phyloP scores from a whole-genome alignment of 75 land plant species.

The Sequoiadendron giganteum region DNA sequence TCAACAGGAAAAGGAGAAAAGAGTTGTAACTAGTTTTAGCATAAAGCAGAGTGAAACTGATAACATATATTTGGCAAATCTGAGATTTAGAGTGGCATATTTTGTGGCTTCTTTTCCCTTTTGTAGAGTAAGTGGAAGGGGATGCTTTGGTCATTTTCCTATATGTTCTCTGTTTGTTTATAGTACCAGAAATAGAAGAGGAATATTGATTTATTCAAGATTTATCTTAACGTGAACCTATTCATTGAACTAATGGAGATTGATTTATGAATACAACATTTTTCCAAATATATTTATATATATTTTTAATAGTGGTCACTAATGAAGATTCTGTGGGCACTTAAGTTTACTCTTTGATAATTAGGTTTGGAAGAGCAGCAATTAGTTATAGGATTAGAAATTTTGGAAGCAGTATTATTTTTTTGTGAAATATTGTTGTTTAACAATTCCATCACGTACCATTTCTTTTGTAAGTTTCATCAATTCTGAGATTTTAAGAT shows the following conservation, averaged over 20 bases:
- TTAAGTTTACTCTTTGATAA: not conserved
- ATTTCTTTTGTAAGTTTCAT: not conserved
- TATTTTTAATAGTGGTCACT: not conserved
- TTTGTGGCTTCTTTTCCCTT: not conserved
- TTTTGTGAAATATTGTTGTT: not conserved
- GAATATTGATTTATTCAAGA: not conserved
- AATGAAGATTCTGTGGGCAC: not conserved
- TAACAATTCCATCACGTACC: not conserved
- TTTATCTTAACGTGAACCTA: not conserved
- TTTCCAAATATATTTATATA: not conserved
- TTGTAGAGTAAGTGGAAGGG: not conserved
- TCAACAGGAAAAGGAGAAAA: not conserved
- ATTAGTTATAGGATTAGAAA: not conserved
- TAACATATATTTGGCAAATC: not conserved
- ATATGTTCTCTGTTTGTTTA: not conserved
- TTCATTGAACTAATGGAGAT: not conserved
- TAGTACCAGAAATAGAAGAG: not conserved
- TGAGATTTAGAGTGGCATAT: not conserved
- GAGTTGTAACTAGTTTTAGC: not conserved
- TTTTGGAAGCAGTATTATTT: too few species aligned
- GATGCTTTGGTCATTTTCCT: not conserved
- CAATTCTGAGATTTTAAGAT: not conserved
- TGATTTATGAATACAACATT: not conserved
- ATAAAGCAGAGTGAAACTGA: not conserved
- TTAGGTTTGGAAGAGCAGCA: not conserved